These are phyloP conservation scores for Pythium coloratum DNA, from an alignment of 352 stramenopile species.

Conservation along the genomic window DNA sequence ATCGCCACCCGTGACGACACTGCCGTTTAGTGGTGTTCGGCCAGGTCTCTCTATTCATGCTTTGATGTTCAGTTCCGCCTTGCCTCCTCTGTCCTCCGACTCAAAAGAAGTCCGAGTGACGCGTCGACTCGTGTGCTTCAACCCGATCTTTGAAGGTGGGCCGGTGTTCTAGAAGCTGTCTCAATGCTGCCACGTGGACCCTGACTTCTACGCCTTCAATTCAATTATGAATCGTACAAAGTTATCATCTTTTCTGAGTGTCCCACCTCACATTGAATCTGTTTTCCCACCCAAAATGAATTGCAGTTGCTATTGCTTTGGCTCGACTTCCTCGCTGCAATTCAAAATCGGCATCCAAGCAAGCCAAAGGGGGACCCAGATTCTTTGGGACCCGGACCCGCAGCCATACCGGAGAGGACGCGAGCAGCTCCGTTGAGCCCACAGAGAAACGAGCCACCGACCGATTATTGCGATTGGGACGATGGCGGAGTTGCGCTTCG, in stretches of 20 bases:
- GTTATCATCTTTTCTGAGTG: neutral
- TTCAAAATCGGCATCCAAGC: constrained; percentile 29
- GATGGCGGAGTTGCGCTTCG: constrained; percentile 36
- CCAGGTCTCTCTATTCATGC: too few relatives aligned
- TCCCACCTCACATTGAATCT: neutral
- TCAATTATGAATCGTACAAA: constrained; percentile 29
- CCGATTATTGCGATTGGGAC: constrained; percentile 12
- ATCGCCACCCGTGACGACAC: too few relatives aligned
- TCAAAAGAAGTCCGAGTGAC: too few relatives aligned
- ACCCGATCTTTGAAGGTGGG: neutral
- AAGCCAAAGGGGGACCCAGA: too few relatives aligned
- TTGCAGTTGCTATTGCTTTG: neutral
- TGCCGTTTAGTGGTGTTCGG: too few relatives aligned
- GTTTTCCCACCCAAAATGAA: constrained; percentile 11
- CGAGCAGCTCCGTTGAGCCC: constrained; percentile 5
- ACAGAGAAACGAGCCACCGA: constrained; percentile 8
- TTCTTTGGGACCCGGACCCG: neutral
- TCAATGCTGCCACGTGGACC: constrained; percentile 22
- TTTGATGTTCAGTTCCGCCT: too few relatives aligned
- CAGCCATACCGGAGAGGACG: constrained; percentile 2
- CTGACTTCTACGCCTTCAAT: constrained; percentile 7
- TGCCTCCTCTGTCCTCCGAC: neutral
- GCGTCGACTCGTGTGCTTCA: neutral
- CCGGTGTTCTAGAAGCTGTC: constrained; percentile 23
- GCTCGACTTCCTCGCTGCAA: constrained; percentile 13